Percentiles rank a stretch among this genome's conserved stretches.
Conservation (phyloP, 371 early-diverging fungal genomes). For the Capillidium heterosporum region DNA sequence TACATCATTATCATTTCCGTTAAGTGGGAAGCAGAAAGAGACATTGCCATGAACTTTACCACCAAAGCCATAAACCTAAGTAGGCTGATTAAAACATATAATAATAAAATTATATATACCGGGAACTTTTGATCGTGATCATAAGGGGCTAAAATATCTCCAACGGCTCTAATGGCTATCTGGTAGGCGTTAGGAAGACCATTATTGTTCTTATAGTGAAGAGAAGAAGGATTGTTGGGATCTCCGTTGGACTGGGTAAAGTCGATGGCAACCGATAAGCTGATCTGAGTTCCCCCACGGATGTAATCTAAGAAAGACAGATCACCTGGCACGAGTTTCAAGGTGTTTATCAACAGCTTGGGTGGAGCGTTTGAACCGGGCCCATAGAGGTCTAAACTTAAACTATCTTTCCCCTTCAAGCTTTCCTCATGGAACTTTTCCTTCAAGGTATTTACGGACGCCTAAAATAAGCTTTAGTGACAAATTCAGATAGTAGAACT, state of each 20-base stretch:
- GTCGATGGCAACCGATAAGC: constrained; percentile 25
- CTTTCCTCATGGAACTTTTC: too few species aligned
- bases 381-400: not conserved
- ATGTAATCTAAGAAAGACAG: constrained; percentile 26
- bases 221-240: constrained; percentile 17
- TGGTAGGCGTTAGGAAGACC: constrained; percentile 21
- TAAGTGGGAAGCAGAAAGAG: constrained; percentile 25
- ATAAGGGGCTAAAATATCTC: constrained; percentile 19
- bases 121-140: constrained; percentile 18
- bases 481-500: not conserved
- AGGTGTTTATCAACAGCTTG: not conserved
- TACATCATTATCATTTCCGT: constrained; percentile 18
- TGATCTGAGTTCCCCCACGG: constrained; percentile 20
- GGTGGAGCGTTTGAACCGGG: not conserved
- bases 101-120: constrained; percentile 3
- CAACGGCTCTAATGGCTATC: constrained; percentile 21
- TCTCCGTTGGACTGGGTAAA: constrained; percentile 30
- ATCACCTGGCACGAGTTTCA: not conserved
- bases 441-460: too few species aligned
- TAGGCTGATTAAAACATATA: constrained; percentile 7
- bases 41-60: constrained; percentile 21
- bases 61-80: constrained; percentile 26
- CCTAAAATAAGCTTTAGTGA: too few species aligned
- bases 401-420: not conserved
- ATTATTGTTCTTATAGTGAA: constrained; percentile 17